phyloP scores from a whole-genome alignment of 2,329 filamentous ascomycete species.

The Cryoendolithus antarcticus region DNA sequence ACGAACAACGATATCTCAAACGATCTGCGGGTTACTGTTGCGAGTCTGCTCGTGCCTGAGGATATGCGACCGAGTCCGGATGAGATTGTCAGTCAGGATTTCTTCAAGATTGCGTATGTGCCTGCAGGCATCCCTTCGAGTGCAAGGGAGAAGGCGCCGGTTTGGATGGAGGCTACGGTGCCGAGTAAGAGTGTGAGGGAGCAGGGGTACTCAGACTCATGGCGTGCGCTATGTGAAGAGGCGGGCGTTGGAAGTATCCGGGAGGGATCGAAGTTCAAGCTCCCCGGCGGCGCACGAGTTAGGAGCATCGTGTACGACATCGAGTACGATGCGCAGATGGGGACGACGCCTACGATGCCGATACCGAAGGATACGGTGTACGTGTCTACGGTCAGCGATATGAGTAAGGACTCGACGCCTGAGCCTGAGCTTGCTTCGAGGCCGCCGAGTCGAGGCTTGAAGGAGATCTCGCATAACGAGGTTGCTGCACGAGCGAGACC shows the following conservation, averaged over 20 bases:
- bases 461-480: conserved; percentile 35
- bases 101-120: conserved; percentile 67
- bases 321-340: conserved; percentile 35
- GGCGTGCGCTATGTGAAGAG: conserved; percentile 37
- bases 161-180: conserved; percentile 33
- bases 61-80: conserved; percentile 65
- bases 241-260: conserved; percentile 38
- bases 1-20: conserved; percentile 58
- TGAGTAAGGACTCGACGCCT: conserved; percentile 17
- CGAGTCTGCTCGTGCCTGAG: conserved; percentile 62
- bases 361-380: conserved; percentile 38
- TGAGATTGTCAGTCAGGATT: conserved; percentile 64
- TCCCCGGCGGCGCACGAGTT: conserved; percentile 34
- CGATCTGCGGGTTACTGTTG: conserved; percentile 70
- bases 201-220: conserved; percentile 38
- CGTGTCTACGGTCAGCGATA: conserved; percentile 24
- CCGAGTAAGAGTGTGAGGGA: conserved; percentile 31
- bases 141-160: conserved; percentile 34
- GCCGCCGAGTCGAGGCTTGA: conserved; percentile 28
- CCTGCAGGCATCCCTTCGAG: conserved; percentile 40
- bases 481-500: conserved; percentile 11
- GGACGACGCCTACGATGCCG: conserved; percentile 36
- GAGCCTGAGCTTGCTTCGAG: conserved; percentile 25
- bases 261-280: conserved; percentile 33
- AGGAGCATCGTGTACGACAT: conserved; percentile 39